Evolutionary conservation across 83 land plant genomes (phyloP), one percentile per base, ranked within the genome.

Genomic region (Picea abies): DNA sequence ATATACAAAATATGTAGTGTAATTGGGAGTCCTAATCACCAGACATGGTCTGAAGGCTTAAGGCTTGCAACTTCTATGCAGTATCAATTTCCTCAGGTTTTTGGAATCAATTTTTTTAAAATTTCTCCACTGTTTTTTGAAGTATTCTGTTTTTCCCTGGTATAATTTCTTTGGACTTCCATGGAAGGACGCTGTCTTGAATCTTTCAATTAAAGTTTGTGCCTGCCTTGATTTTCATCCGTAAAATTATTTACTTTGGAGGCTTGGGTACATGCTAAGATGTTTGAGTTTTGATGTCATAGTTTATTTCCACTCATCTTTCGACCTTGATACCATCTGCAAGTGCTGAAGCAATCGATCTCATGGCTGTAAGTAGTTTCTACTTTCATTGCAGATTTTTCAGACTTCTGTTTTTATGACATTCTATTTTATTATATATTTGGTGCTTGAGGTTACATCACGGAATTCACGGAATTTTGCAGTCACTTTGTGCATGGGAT

Each of bases 401-500:
- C 52, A 14, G 25, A 12, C 7, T 77, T 58, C 14, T 16, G 52
- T 60, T 0, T 17, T 10, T 78, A 25, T 78, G 12, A 14, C 26
- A 52, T 58, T 58, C 17, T 52, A 22, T 22, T 78, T 60, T 56
- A 60, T 78, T 20, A 22, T 56, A 44, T 73, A 5, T 52, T 52
- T 52, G 56, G 56, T 52, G 56, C 56, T 29, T 52, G 56, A 52
- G 56, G 56, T 52, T 52, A 52, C 12, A 52, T 52, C 56, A 11
- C 12, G 56, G 77, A 19, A 73, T 73, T 60, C n/a, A n/a, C n/a
- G n/a, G n/a, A n/a, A n/a, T n/a, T n/a, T 56, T 60, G 64, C 70
- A 95, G 99, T 90, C 93, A 52, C 90, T 97, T 81, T 96, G 98
- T 86, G 89, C 97, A 5, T 97, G 99, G 97, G 99, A 97, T 85